Evolutionary conservation across 75 land plant species (phyloP).

Genomic region (Chamaecyparis obtusa): DNA sequence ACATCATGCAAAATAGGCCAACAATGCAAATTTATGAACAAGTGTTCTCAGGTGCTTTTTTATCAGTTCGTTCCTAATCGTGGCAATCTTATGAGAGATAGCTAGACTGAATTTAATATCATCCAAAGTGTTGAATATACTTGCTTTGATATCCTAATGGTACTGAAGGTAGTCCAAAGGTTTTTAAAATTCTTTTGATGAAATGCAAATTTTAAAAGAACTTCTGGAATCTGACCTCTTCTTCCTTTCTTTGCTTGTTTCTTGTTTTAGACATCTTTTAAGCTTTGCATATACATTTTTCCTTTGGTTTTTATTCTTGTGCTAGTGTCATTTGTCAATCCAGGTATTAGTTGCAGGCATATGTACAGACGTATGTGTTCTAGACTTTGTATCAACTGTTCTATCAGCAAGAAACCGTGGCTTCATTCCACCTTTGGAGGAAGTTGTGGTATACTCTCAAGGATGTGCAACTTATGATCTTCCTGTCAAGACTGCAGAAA

Average conservation of each 20-base stretch:
- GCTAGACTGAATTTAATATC: background rate
- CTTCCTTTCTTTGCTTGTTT: background rate
- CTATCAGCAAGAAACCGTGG: slow-evolving; percentile 82
- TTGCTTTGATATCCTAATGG: slow-evolving; percentile 2
- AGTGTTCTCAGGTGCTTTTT: background rate
- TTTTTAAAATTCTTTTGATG: background rate
- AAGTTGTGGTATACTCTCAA: slow-evolving; percentile 68
- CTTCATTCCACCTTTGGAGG: slow-evolving; percentile 61
- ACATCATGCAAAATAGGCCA: background rate
- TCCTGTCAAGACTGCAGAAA: slow-evolving; percentile 58
- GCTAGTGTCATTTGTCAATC: background rate
- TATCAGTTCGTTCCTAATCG: background rate
- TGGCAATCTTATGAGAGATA: background rate
- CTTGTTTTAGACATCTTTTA: background rate
- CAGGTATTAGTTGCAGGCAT: slow-evolving; percentile 81
- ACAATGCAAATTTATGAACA: background rate
- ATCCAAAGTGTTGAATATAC: background rate
- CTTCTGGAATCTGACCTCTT: background rate
- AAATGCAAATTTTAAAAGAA: slow-evolving; percentile 13
- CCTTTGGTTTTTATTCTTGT: background rate
- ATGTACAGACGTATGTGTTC: slow-evolving; percentile 89
- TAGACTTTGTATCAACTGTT: slow-evolving; percentile 76
- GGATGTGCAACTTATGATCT: slow-evolving; percentile 84
- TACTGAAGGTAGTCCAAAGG: background rate
- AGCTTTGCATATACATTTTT: background rate